A percentile compares a stretch with the other conserved stretches of the same genome.
Evolutionary conservation across 176 grass and related monocot species (phyloP).

Genomic region (Ensete glaucum): DNA sequence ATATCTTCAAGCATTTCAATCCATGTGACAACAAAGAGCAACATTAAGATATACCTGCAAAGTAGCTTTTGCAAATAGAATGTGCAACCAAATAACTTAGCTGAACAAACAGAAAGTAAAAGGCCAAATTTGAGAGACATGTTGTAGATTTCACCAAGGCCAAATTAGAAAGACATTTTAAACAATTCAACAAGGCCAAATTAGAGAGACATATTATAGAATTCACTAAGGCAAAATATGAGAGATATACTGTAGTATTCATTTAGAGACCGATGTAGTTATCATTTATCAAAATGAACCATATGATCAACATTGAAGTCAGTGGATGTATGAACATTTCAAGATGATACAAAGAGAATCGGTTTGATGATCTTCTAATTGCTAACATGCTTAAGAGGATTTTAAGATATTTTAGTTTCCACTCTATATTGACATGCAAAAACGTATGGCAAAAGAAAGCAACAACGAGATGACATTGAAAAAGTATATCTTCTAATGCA

Average conservation of each 20-base stretch:
- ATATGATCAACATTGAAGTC: too few relatives aligned
- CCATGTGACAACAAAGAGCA: not conserved
- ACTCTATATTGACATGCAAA: not conserved
- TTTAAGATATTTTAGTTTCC: conserved; percentile 5
- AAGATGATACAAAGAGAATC: too few relatives aligned
- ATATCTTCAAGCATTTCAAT: too few relatives aligned
- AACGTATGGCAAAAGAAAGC: too few relatives aligned
- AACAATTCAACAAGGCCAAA: not conserved
- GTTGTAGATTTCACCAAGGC: not conserved
- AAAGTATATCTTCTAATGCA: not conserved
- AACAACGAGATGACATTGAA: not conserved
- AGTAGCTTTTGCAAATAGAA: not conserved
- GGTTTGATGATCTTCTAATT: too few relatives aligned
- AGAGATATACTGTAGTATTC: too few relatives aligned
- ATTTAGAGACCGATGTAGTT: too few relatives aligned
- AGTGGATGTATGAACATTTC: too few relatives aligned
- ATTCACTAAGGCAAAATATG: too few relatives aligned
- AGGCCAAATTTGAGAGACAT: not conserved
- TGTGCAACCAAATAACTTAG: not conserved
- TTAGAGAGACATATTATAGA: too few relatives aligned
- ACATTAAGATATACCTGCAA: not conserved
- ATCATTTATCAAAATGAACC: too few relatives aligned
- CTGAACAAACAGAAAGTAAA: not conserved
- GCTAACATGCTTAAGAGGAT: too few relatives aligned
- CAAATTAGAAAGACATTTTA: not conserved